Evolutionary conservation across 2,329 filamentous ascomycete genomes (phyloP).

Genomic region (Cytospora leucostoma): DNA sequence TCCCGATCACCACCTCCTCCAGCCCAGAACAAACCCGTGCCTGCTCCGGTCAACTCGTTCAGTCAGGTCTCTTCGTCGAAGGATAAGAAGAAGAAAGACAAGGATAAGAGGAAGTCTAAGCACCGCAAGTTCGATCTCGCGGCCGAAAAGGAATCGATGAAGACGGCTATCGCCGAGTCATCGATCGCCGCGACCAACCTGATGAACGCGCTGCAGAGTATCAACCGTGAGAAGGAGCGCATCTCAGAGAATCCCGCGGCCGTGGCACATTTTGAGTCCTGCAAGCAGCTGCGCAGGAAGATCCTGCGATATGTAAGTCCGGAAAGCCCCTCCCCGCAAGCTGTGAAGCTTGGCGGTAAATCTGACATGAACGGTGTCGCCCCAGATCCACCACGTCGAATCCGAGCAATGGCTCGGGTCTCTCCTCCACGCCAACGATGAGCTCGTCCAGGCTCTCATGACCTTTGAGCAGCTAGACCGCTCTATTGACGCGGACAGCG

Average conservation of each 20-base stretch:
- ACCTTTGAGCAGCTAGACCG: constrained; percentile 92
- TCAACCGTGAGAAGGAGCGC: constrained; percentile 85
- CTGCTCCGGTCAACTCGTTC: constrained; percentile 43
- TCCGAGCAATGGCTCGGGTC: constrained; percentile 89
- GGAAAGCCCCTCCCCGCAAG: not conserved
- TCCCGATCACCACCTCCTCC: constrained; percentile 31
- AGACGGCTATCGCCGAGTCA: constrained; percentile 83
- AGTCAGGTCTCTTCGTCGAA: constrained; percentile 46
- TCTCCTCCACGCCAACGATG: constrained; percentile 90
- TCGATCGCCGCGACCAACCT: constrained; percentile 91
- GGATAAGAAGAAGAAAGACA: constrained; percentile 47
- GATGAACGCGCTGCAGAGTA: constrained; percentile 80
- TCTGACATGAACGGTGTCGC: not conserved
- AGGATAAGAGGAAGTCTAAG: constrained; percentile 55
- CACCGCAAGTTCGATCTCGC: constrained; percentile 76
- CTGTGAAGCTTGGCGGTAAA: not conserved
- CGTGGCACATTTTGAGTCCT: constrained; percentile 76
- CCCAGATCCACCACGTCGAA: constrained; percentile 82
- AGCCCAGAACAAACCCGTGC: constrained; percentile 27
- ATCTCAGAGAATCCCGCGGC: constrained; percentile 83
- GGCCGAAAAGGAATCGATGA: constrained; percentile 83
- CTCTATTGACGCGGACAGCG: constrained; percentile 74
- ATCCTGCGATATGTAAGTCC: constrained; percentile 75
- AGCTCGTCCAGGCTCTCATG: constrained; percentile 91
- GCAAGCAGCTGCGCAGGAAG: constrained; percentile 81